Conservation (phyloP, 2,329 filamentous ascomycete species). For the Penicillium olsonii region DNA sequence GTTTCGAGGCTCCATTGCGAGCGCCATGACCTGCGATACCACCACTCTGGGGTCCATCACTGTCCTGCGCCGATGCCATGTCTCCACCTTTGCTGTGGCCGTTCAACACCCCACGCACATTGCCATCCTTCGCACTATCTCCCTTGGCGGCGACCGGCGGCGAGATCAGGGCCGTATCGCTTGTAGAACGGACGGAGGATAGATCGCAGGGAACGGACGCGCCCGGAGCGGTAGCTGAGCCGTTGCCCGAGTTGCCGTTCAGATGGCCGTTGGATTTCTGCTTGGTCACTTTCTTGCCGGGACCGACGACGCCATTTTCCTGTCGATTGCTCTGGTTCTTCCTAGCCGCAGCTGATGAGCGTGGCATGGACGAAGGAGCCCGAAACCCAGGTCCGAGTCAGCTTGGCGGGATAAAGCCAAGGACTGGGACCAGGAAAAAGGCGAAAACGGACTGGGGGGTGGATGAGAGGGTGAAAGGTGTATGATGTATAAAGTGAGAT, state of each 20-base stretch:
- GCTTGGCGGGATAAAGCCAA: conserved; percentile 52
- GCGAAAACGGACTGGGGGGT: conserved; percentile 20
- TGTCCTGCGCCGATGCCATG: conserved; percentile 38
- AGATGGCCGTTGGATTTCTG: conserved; percentile 59
- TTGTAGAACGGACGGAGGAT: conserved; percentile 40
- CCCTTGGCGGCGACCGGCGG: conserved; percentile 28
- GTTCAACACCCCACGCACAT: conserved; percentile 37
- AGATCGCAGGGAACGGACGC: conserved; percentile 42
- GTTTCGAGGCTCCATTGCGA: conserved; percentile 38
- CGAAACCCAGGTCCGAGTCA: conserved; percentile 47
- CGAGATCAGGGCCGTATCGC: conserved; percentile 35
- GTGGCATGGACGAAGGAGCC: conserved; percentile 52
- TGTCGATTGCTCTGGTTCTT: conserved; percentile 72
- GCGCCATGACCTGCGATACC: conserved; percentile 30
- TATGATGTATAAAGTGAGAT: conserved; percentile 11
- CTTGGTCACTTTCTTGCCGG: conserved; percentile 67
- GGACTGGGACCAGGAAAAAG: conserved; percentile 46
- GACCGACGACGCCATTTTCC: conserved; percentile 83
- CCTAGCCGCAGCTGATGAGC: conserved; percentile 50
- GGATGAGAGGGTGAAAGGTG: conserved; percentile 16
- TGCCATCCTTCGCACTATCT: conserved; percentile 37
- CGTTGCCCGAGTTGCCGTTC: conserved; percentile 52
- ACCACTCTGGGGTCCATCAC: conserved; percentile 32
- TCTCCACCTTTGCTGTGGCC: conserved; percentile 39
- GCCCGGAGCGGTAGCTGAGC: conserved; percentile 39